Base-by-base conservation (phyloP, 129 eudicot genomes). In the Pulicaria dysenterica region DNA sequence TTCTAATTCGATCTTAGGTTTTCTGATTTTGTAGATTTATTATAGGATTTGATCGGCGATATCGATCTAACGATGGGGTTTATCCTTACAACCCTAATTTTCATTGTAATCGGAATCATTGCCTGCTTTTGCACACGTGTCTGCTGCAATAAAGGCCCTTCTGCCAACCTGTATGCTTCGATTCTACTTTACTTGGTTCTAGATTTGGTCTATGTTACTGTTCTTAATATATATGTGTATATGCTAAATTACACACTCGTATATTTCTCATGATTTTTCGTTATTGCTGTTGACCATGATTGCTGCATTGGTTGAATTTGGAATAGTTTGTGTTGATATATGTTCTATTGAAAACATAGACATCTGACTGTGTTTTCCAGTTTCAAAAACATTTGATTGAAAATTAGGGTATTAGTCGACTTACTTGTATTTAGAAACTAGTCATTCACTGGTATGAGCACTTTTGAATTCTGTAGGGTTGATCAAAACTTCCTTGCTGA, bases 91-190 rank as follows among this genome's bases (percentile, higher is more conserved):
- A 77, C 88, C 77, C 81, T 85, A 79, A 88, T 79, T 54, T 88
- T 88, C 75, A 16, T 85, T 10, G 85, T 64, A 78, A 66, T 88
- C 68, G 95, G 95, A 19, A 61, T 88, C 74, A 81, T 85, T 80
- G 91, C 95, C 10, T 78, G 77, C 7, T 78, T 88, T 4, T 83
- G 88, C 53, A 76, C 88, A 34, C 82, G 88, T 78, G 72, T 85
- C 73, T 88, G 95, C 83, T 88, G 80, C 83, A 88, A 85, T 79
- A 78, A 81, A 64, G 95, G 95, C 42, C 91, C 95, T 57, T 88
- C 95, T 45, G 71, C 95, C 11, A 88, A 88, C 59, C 84, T 88
- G 95, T 88, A 88, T 16, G 84, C 55, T 62, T 70, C 62, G 8
- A 19, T 45, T 42, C 43, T 57, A 56, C 54, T 24, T 49, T 43